Conservation (phyloP, 768 basidiomycete species). For the Trametes coccinea region DNA sequence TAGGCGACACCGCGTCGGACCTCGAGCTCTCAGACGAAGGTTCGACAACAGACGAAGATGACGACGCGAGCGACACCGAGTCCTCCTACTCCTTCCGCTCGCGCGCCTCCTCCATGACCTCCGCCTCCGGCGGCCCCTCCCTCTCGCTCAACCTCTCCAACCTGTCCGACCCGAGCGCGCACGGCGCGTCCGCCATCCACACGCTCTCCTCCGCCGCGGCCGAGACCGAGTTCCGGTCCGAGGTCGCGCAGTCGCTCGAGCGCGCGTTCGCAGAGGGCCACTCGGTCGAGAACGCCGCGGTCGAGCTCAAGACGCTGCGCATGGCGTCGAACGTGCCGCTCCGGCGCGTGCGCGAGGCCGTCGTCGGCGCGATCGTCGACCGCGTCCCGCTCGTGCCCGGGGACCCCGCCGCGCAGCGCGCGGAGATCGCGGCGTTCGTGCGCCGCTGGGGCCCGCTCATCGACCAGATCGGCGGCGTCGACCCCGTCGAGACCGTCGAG, state of each 20-base stretch:
- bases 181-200: slow-evolving; percentile 38
- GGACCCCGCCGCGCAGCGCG: slow-evolving; percentile 57
- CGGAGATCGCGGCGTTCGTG: slow-evolving; percentile 63
- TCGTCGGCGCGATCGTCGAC: slow-evolving; percentile 82
- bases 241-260: slow-evolving; percentile 83
- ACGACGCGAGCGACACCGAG: slow-evolving; percentile 34
- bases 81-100: slow-evolving; percentile 39
- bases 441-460: slow-evolving; percentile 83
- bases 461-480: slow-evolving; percentile 77
- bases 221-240: slow-evolving; percentile 70
- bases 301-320: slow-evolving; percentile 93
- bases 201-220: slow-evolving; percentile 43
- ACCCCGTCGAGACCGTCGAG: slow-evolving; percentile 77
- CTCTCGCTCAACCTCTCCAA: slow-evolving; percentile 27
- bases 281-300: slow-evolving; percentile 87
- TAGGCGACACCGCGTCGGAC: slow-evolving; percentile 66
- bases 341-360: slow-evolving; percentile 80
- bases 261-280: slow-evolving; percentile 92
- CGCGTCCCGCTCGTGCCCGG: slow-evolving; percentile 63
- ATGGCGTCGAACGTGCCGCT: slow-evolving; percentile 96
- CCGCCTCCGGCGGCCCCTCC: slow-evolving; percentile 33
- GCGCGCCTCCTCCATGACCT: slow-evolving; percentile 51
- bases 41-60: slow-evolving; percentile 51
- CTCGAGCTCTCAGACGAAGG: slow-evolving; percentile 61
- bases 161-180: slow-evolving; percentile 41